phyloP scores from a whole-genome alignment of 345 rosid species.

The Pugionium dolabratum region DNA sequence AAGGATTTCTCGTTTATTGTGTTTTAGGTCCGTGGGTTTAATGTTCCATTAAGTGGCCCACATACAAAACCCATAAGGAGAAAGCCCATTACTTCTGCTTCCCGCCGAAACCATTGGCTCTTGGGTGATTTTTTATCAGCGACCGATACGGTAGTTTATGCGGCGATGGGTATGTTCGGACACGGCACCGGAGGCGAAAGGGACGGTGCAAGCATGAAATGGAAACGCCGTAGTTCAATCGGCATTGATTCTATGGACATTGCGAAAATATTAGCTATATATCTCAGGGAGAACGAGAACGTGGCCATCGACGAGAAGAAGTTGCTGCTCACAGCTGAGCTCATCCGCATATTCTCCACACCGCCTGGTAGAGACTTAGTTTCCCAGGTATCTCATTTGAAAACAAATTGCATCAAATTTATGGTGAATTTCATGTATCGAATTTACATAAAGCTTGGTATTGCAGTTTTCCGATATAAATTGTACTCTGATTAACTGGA shows the following conservation, averaged over 20 bases:
- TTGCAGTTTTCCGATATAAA: neutral
- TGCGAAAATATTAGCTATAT: slow-evolving; percentile 50
- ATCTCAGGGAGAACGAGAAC: slow-evolving; percentile 62
- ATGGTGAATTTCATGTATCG: neutral
- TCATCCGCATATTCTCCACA: slow-evolving; percentile 64
- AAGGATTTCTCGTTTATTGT: neutral
- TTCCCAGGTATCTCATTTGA: slow-evolving; percentile 55
- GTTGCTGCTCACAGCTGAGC: slow-evolving; percentile 55
- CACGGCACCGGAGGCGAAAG: slow-evolving; percentile 25
- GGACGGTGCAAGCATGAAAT: slow-evolving; percentile 31
- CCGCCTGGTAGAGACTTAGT: slow-evolving; percentile 53
- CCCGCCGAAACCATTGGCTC: slow-evolving; percentile 32
- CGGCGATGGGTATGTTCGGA: slow-evolving; percentile 39
- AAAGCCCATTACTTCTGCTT: slow-evolving; percentile 24
- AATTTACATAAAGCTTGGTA: neutral
- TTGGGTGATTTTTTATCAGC: neutral
- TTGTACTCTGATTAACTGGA: neutral
- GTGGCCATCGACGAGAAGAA: slow-evolving; percentile 50
- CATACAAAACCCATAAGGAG: neutral
- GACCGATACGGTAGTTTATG: slow-evolving; percentile 12
- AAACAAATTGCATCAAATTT: neutral
- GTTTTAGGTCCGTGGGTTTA: neutral
- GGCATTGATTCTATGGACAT: slow-evolving; percentile 44
- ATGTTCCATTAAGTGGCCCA: slow-evolving; percentile 9
- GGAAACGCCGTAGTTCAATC: slow-evolving; percentile 31